These are phyloP conservation scores for Stereum hirsutum DNA, from an alignment of 1,284 basidiomycete species.

Conservation along the genomic window DNA sequence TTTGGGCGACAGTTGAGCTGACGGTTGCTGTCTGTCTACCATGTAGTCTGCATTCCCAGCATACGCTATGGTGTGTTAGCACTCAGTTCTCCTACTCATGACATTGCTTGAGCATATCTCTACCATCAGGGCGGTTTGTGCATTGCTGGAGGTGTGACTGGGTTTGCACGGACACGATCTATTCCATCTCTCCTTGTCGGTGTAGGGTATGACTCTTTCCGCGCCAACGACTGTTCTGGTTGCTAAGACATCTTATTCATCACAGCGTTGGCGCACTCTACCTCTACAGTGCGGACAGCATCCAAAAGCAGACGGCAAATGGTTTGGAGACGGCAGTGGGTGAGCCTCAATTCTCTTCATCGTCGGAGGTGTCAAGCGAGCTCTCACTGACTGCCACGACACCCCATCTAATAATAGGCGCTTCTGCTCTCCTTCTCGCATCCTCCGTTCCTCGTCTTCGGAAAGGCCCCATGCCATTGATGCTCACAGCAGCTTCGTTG, in stretches of 20 bases:
- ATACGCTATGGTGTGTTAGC: slow-evolving; percentile 53
- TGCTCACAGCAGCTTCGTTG: slow-evolving; percentile 56
- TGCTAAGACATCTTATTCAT: neutral
- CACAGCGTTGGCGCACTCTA: slow-evolving; percentile 68
- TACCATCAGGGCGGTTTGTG: slow-evolving; percentile 59
- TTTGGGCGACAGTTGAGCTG: neutral
- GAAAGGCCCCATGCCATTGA: slow-evolving; percentile 73
- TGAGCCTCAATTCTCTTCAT: slow-evolving; percentile 23
- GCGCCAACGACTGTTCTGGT: slow-evolving; percentile 1
- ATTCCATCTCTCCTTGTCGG: slow-evolving; percentile 78
- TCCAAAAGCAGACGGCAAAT: slow-evolving; percentile 61
- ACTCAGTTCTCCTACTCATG: no score
- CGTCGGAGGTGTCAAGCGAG: slow-evolving; percentile 1
- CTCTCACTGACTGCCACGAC: neutral
- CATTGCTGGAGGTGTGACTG: slow-evolving; percentile 67
- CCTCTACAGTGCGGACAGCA: slow-evolving; percentile 66
- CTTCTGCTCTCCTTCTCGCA: slow-evolving; percentile 69
- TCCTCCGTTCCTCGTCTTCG: slow-evolving; percentile 67
- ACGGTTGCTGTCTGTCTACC: neutral
- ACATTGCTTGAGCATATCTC: no score
- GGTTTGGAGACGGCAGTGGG: slow-evolving; percentile 73
- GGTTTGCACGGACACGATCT: slow-evolving; percentile 60
- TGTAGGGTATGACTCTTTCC: slow-evolving; percentile 40
- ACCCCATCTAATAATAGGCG: slow-evolving; percentile 42
- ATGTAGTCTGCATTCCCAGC: slow-evolving; percentile 76